Percentiles rank a stretch among this genome's conserved stretches.
Evolutionary conservation across 2,329 filamentous ascomycete genomes (phyloP).

Genomic region (Trichoderma sp.): DNA sequence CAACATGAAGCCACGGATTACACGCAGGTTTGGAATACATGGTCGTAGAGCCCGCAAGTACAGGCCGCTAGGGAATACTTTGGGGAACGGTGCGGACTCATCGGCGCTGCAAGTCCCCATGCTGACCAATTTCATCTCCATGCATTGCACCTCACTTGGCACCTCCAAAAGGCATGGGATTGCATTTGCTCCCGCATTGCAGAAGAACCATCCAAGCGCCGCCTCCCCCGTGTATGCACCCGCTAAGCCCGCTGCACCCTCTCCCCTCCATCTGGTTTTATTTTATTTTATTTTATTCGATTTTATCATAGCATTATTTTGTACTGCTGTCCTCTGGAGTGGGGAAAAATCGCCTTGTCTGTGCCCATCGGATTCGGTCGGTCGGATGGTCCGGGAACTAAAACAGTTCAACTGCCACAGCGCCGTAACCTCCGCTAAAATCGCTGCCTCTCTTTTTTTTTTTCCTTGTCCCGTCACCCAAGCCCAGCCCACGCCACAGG

Average conservation of each 20-base stretch:
- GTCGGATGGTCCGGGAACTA: constrained; percentile 25
- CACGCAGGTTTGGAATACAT: background rate
- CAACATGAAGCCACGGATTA: background rate
- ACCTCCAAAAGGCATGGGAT: constrained; percentile 1
- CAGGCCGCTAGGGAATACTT: background rate
- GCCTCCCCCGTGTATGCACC: constrained; percentile 8
- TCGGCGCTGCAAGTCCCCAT: constrained; percentile 9
- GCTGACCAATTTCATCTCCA: constrained; percentile 17
- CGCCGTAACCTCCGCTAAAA: constrained; percentile 20
- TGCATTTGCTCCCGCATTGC: constrained; percentile 6
- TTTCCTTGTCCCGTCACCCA: background rate
- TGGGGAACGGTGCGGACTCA: constrained; percentile 12
- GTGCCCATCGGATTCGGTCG: constrained; percentile 15
- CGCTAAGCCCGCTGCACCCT: constrained; percentile 4
- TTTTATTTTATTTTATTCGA: background rate
- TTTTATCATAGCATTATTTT: background rate
- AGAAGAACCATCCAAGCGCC: constrained; percentile 5
- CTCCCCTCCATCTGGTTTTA: background rate
- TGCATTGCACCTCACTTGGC: constrained; percentile 7
- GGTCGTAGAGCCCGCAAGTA: background rate
- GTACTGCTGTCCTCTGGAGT: background rate
- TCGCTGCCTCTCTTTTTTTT: background rate
- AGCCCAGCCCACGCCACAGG: constrained; percentile 3
- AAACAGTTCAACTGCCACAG: constrained; percentile 15
- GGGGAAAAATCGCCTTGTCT: background rate